Base-by-base conservation (phyloP, 1,139 yeast species). In the Saccharomycopsis hybrid region DNA sequence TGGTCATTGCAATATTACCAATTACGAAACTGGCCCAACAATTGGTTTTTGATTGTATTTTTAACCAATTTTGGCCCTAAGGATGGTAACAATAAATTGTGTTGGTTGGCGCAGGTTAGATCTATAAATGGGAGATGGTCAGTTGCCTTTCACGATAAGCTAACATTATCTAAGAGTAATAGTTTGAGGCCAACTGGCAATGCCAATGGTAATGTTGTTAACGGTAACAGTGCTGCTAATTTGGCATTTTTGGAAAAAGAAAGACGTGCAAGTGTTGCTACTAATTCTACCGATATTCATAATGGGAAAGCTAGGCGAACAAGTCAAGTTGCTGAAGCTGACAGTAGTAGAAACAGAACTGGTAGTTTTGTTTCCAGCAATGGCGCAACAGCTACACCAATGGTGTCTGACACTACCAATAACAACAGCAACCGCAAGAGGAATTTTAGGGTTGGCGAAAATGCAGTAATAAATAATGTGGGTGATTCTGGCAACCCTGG, bases 41-140 rank as follows among this genome's bases (percentile, higher is more conserved):
- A 71, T 44, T 74, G 78, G 78, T 73, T 74, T 58, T 62, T 74
- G 47, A 65, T 72, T 11, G 66, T 63, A 46, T 58, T 70, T 54
- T 61, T 72, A 5, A 62, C 64, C 48, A 73, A 73, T 41, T n/a
- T 31, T 4, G 59, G 61, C 2, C 63, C 66, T 5, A 58, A 58
- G 25, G 60, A 69, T 1, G 60, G 60, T 32, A 41, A 31, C 35
- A 40, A 36, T 28, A 41, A 46, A 36, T 30, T 43, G 47, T 73
- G 76, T 75, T 74, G 72, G 74, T 76, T 74, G 2, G 71, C 77
- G 3, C 60, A 76, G 47, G 70, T 73, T 40, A 70, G 66, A 55
- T 68, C 74, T 2, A 63, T 72, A 5, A 69, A 66, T 50, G 77
- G 77, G 2, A 77, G 70, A 52, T 74, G 78, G 78, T 66, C 63